Evolutionary conservation across 208 protist species (phyloP).

Genomic region (Crithidia expoeki): DNA sequence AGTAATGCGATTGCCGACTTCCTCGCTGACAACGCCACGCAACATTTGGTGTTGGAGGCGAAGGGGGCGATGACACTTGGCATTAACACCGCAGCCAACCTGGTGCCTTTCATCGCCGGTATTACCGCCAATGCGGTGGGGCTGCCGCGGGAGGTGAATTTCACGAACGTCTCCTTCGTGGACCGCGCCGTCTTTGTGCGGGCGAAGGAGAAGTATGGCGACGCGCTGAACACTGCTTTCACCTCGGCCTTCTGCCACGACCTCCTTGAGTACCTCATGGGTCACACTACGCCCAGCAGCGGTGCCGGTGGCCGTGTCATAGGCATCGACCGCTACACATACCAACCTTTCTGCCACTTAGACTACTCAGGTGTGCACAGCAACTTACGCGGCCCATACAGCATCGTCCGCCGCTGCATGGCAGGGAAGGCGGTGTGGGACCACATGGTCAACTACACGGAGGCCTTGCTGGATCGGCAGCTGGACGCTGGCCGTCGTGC

Average conservation of each 20-base stretch:
- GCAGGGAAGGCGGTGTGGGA: constrained; percentile 53
- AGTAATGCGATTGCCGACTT: constrained; percentile 50
- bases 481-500: constrained; percentile 16
- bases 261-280: constrained; percentile 35
- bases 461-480: constrained; percentile 37
- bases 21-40: constrained; percentile 1
- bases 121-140: constrained; percentile 9
- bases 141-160: not conserved
- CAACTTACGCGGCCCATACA: constrained; percentile 67
- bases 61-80: constrained; percentile 51
- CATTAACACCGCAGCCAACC: constrained; percentile 45
- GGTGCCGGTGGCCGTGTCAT: constrained; percentile 36
- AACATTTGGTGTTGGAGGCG: constrained; percentile 49
- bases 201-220: constrained; percentile 55
- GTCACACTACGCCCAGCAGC: constrained; percentile 10
- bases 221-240: constrained; percentile 39
- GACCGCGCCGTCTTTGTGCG: constrained; percentile 35
- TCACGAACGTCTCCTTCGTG: constrained; percentile 12
- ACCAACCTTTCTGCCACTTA: constrained; percentile 62
- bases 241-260: constrained; percentile 54
- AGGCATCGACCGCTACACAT: constrained; percentile 56
- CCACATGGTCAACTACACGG: constrained; percentile 62
- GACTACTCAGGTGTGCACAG: constrained; percentile 48
- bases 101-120: constrained; percentile 36
- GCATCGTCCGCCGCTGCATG: constrained; percentile 66